Evolutionary conservation across 164 flowering plant genomes (phyloP).

Genomic region (Brasenia schreberi): DNA sequence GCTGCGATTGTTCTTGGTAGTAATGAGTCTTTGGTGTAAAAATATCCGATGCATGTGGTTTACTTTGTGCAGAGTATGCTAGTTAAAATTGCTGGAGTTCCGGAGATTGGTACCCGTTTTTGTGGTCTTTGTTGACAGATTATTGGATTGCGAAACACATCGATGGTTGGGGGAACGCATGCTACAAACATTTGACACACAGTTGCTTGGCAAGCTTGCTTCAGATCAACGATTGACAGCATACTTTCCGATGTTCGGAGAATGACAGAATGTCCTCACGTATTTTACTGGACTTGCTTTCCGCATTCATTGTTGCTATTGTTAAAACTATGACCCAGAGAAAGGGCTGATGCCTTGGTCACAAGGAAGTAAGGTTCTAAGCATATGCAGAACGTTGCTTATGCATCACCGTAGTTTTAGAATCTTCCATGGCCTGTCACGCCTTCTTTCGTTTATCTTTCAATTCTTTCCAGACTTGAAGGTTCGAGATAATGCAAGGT

Average conservation of each 20-base stretch:
- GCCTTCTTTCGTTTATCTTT: conserved; percentile 61
- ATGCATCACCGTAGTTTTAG: conserved; percentile 72
- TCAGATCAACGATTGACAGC: conserved; percentile 42
- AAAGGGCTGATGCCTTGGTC: conserved; percentile 74
- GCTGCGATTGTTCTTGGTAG: not conserved
- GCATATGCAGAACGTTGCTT: conserved; percentile 76
- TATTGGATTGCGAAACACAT: conserved; percentile 63
- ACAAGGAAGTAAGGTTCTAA: conserved; percentile 78
- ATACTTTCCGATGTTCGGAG: conserved; percentile 66
- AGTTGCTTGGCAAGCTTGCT: conserved; percentile 51
- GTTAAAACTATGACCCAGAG: conserved; percentile 66
- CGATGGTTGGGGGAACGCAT: conserved; percentile 68
- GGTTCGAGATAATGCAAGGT: conserved; percentile 97
- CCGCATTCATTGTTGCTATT: conserved; percentile 44
- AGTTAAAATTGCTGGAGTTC: conserved; percentile 41
- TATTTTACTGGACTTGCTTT: conserved; percentile 52
- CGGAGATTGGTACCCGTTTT: conserved; percentile 60
- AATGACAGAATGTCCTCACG: conserved; percentile 60
- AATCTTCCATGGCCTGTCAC: conserved; percentile 58
- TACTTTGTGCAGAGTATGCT: conserved; percentile 49
- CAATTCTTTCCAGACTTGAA: conserved; percentile 92
- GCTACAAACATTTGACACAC: conserved; percentile 64
- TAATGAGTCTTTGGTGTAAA: not conserved
- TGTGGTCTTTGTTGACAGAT: conserved; percentile 54
- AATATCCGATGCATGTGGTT: not conserved